phyloP scores from a whole-genome alignment of 306 rosid genomes.

The Cucumis hystrix region DNA sequence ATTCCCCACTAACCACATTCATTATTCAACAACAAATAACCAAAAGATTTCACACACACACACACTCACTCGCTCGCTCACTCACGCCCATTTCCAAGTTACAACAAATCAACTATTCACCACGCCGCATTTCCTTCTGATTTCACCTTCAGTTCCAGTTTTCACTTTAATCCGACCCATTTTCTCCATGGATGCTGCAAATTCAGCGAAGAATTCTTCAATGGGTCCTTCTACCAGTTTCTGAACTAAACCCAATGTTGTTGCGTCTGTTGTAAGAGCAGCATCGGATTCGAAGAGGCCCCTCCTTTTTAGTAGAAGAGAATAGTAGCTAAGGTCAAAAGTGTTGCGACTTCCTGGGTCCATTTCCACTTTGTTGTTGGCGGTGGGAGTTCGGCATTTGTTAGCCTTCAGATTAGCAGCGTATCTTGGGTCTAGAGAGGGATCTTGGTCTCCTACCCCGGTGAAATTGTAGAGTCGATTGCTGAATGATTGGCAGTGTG shows the following conservation, averaged over 20 bases:
- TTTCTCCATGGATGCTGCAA: conserved; percentile 62
- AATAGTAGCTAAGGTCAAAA: conserved; percentile 65
- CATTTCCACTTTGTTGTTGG: conserved; percentile 60
- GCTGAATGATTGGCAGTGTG: conserved; percentile 59
- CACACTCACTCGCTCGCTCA: neutral
- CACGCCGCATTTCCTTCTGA: conserved; percentile 63
- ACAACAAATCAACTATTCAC: conserved; percentile 32
- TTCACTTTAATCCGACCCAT: conserved; percentile 57
- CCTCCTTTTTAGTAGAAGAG: conserved; percentile 44
- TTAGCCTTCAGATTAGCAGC: conserved; percentile 61
- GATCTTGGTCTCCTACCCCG: conserved; percentile 73
- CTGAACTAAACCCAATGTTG: conserved; percentile 25
- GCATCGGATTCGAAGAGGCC: conserved; percentile 75
- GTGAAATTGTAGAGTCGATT: conserved; percentile 60
- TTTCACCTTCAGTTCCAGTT: conserved; percentile 72
- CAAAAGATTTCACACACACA: neutral
- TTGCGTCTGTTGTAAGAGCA: conserved; percentile 43
- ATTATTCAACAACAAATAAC: neutral
- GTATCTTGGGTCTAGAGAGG: conserved; percentile 61
- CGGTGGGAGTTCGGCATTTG: conserved; percentile 50
- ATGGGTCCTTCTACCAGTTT: conserved; percentile 41
- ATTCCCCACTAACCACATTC: neutral
- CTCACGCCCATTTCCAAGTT: neutral
- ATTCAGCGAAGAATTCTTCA: conserved; percentile 40
- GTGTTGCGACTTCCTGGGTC: conserved; percentile 88